These are phyloP conservation scores for Dothiorella sarmentorum DNA, from an alignment of 2,329 filamentous ascomycete genomes.

Conservation along the genomic window DNA sequence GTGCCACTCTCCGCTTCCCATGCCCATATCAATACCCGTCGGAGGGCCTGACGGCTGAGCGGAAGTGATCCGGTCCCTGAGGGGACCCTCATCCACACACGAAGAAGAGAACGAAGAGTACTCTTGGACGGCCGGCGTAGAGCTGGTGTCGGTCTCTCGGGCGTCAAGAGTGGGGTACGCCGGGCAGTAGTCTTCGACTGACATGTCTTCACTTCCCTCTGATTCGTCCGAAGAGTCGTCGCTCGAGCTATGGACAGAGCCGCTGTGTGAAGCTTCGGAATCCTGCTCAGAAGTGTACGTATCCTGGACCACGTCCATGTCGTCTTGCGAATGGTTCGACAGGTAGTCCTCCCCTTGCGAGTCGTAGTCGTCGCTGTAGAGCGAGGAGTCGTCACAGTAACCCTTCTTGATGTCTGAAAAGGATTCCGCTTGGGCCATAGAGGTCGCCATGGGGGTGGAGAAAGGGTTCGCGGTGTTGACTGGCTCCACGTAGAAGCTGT, in stretches of 20 bases:
- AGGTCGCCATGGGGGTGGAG: neutral
- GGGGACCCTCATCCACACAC: neutral
- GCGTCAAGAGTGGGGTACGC: neutral
- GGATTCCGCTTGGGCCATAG: neutral
- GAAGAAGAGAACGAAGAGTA: neutral
- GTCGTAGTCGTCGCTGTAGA: slow-evolving; percentile 2
- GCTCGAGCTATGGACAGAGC: neutral
- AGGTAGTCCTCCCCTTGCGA: neutral
- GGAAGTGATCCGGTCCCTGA: neutral
- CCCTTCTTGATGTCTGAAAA: slow-evolving; percentile 6
- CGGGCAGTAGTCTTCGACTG: neutral
- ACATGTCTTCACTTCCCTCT: neutral
- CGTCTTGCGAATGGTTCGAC: neutral
- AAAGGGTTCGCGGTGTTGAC: neutral
- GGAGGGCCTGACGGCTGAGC: neutral
- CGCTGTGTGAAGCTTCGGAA: neutral
- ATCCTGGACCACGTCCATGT: neutral
- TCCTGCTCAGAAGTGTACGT: slow-evolving; percentile 6
- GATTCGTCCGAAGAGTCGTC: neutral
- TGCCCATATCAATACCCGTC: neutral
- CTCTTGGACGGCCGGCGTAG: neutral
- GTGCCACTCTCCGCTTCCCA: neutral
- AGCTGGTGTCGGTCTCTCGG: neutral
- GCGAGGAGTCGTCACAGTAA: neutral
- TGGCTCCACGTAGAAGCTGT: neutral